Conservation (phyloP, 1,139 yeast genomes). For the Suhomyces taliae region DNA sequence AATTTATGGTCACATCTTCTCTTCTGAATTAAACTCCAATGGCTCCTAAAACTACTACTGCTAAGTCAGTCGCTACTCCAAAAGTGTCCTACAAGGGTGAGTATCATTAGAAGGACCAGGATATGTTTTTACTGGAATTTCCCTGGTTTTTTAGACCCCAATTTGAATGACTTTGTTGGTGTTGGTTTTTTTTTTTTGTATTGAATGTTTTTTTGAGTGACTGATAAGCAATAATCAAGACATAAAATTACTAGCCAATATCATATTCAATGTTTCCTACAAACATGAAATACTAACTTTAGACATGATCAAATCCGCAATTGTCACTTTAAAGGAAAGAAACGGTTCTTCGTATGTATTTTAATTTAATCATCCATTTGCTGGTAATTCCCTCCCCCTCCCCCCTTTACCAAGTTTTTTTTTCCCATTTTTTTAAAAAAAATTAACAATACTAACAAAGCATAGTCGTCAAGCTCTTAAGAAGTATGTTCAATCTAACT, state of each 20-base stretch:
- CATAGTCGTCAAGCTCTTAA: constrained; percentile 70
- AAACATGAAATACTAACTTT: constrained; percentile 9
- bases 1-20: constrained; percentile 5
- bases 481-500: constrained; percentile 67
- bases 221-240: too few species aligned
- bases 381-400: not conserved
- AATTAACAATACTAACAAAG: constrained; percentile 7
- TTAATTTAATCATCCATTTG: not conserved
- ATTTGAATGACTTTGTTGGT: not conserved
- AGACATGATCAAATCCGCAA: constrained; percentile 80
- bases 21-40: constrained; percentile 14
- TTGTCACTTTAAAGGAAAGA: constrained; percentile 72
- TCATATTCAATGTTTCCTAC: too few species aligned
- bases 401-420: not conserved
- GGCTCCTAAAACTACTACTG: constrained; percentile 28
- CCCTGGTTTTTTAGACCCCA: not conserved
- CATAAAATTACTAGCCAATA: not conserved
- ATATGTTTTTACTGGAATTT: too few species aligned
- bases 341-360: constrained; percentile 70
- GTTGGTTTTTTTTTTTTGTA: not conserved
- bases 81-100: constrained; percentile 54
- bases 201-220: too few species aligned
- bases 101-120: constrained; percentile 18
- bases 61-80: constrained; percentile 28
- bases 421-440: not conserved